Evolutionary conservation across 306 rosid species (phyloP), one percentile per base, ranked within the genome.

Genomic region (Ammopiptanthus mongolicus): DNA sequence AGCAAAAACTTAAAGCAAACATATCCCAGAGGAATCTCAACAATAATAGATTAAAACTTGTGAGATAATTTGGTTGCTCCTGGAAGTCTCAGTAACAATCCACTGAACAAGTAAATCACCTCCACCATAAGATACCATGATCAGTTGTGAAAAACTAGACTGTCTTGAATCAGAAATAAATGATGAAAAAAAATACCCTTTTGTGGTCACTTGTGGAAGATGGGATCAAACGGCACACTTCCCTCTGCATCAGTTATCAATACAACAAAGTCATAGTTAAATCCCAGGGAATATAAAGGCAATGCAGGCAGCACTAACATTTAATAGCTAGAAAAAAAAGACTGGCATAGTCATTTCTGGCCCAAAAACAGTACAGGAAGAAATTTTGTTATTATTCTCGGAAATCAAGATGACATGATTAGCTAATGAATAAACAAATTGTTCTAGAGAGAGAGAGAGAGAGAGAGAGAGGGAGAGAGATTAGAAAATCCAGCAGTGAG

Each of bases 181-280:
- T 34, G 17, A 12, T 39, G 41, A 34, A 55, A 63, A 78, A 61
- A 74, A 76, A 91, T 84, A 91, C 98, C 83, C 97, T 91, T 86
- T 73, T 88, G 50, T 75, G 81, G 73, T 95, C 96, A 18, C 83
- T 80, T 2, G 84, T 60, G 79, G 97, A 88, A 72, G 96, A 85
- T 77, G 98, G 93, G 82, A 88, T 82, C 75, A 91, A 83, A 78
- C 79, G 92, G 77, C 98, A 91, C 41, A 91, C 91, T 79, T 95
- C 98, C 84, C 97, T 90, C 98, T 95, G 84, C 85, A 86, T 65
- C 46, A 87, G 33, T 73, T 10, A 63, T 48, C 23, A 83, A 80
- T 71, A 42, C 68, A 39, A 48, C n/a, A 50, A 69, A 74, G 29
- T 59, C 70, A 80, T 12, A 42, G 51, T 9, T 59, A 41, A 41